Percentiles rank a stretch among this genome's conserved stretches.
phyloP scores from a whole-genome alignment of 495 filamentous ascomycete species.

The Friedmanniomyces simplex region DNA sequence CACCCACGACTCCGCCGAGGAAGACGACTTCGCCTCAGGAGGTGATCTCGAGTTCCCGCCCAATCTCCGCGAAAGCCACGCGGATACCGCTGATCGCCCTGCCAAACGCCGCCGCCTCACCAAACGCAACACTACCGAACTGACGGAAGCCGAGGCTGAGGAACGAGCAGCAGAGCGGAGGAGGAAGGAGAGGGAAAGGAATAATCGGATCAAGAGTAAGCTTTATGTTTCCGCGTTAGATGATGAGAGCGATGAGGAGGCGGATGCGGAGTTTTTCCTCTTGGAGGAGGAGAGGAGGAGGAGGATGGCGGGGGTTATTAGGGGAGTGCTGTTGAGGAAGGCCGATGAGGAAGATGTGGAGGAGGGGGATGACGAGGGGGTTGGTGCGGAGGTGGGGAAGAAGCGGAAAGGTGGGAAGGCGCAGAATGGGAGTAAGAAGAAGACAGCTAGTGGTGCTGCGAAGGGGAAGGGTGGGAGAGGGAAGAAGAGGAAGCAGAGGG shows the following conservation, averaged over 20 bases:
- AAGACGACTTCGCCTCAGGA: slow-evolving; percentile 33
- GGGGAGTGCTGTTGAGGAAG: slow-evolving; percentile 36
- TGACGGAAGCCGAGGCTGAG: slow-evolving; percentile 37
- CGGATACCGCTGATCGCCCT: slow-evolving; percentile 40
- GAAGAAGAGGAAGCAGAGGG: slow-evolving; percentile 9
- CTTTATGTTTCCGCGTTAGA: slow-evolving; percentile 71
- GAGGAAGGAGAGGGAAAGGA: slow-evolving; percentile 39
- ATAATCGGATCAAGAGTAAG: slow-evolving; percentile 69
- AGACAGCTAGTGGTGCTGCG: slow-evolving; percentile 4
- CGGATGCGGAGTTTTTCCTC: slow-evolving; percentile 57
- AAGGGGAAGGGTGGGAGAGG: slow-evolving; percentile 18
- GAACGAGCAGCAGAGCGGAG: slow-evolving; percentile 35
- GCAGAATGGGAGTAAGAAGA: slow-evolving; percentile 25
- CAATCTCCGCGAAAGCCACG: slow-evolving; percentile 48
- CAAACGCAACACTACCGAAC: slow-evolving; percentile 31
- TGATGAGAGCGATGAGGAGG: slow-evolving; percentile 59
- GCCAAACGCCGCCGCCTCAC: slow-evolving; percentile 41
- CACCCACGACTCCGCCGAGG: slow-evolving; percentile 44
- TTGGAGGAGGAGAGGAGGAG: slow-evolving; percentile 51
- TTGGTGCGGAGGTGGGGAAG: no score
- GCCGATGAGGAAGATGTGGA: slow-evolving; percentile 37
- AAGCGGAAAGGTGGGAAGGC: slow-evolving; percentile 28
- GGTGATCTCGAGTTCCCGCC: slow-evolving; percentile 57
- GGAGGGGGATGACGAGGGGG: slow-evolving; percentile 37
- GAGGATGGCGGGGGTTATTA: slow-evolving; percentile 39